Conservation (phyloP, 768 basidiomycete species). For the Macrolepiota dolichaula region DNA sequence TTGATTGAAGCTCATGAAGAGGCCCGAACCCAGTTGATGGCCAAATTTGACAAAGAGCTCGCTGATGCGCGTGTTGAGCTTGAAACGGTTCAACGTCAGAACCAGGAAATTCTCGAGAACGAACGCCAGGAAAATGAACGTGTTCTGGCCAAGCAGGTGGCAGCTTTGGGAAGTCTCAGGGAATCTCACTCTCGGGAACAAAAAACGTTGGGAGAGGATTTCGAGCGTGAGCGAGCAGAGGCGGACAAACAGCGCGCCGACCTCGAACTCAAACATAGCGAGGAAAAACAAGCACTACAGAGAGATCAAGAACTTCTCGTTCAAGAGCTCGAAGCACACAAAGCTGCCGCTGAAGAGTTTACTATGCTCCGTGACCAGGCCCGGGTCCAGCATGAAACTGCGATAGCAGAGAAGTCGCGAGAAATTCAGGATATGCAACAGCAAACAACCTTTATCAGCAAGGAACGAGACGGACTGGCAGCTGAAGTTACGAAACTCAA, state of each 20-base stretch:
- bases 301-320: conserved; percentile 47
- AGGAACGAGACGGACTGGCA: conserved; percentile 41
- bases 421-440: conserved; percentile 46
- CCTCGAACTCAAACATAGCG: neutral
- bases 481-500: conserved; percentile 49
- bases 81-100: conserved; percentile 32
- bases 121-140: conserved; percentile 33
- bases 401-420: conserved; percentile 47
- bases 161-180: conserved; percentile 37
- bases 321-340: conserved; percentile 61
- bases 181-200: conserved; percentile 36
- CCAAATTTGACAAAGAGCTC: conserved; percentile 47
- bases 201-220: conserved; percentile 19
- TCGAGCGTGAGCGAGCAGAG: conserved; percentile 7
- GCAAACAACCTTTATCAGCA: conserved; percentile 43
- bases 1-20: conserved; percentile 40
- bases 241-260: neutral
- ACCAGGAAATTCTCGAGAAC: conserved; percentile 33
- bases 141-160: conserved; percentile 12
- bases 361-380: conserved; percentile 41
- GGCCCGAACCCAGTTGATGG: conserved; percentile 33
- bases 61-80: conserved; percentile 37
- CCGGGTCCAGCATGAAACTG: conserved; percentile 39
- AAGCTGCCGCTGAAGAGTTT: conserved; percentile 48
- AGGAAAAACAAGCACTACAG: conserved; percentile 44